Evolutionary conservation across 2,329 filamentous ascomycete species (phyloP).

Genomic region (Sordariomycetes sp.): DNA sequence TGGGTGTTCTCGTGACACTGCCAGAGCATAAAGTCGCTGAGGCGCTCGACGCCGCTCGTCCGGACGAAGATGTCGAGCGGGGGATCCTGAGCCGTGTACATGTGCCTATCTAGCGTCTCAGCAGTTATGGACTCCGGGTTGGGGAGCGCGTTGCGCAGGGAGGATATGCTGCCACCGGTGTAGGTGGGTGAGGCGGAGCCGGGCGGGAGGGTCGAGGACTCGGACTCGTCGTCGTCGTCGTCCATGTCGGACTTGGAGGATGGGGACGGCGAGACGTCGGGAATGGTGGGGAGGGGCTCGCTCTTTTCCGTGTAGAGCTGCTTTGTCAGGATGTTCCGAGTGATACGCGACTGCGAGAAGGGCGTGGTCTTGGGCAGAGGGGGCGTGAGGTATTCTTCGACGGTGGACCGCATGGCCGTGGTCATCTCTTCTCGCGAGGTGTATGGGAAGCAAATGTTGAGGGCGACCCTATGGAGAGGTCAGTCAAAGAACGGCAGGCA

Average conservation of each 20-base stretch:
- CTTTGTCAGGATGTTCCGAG: slow-evolving; percentile 67
- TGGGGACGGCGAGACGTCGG: slow-evolving; percentile 31
- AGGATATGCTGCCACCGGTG: slow-evolving; percentile 15
- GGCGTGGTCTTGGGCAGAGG: slow-evolving; percentile 46
- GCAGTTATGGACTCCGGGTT: slow-evolving; percentile 82
- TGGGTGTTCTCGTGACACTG: slow-evolving; percentile 89
- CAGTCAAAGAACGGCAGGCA: neutral
- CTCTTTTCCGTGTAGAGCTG: slow-evolving; percentile 30
- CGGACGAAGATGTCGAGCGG: slow-evolving; percentile 84
- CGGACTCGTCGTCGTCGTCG: slow-evolving; percentile 42
- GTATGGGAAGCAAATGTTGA: slow-evolving; percentile 98
- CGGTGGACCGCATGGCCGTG: slow-evolving; percentile 73
- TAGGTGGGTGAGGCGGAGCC: slow-evolving; percentile 32
- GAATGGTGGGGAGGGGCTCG: slow-evolving; percentile 34
- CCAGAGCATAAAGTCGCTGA: slow-evolving; percentile 99
- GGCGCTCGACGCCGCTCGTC: slow-evolving; percentile 80
- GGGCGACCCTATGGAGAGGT: slow-evolving; percentile 26
- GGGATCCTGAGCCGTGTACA: slow-evolving; percentile 76
- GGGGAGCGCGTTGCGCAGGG: slow-evolving; percentile 27
- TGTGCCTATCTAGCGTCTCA: slow-evolving; percentile 69
- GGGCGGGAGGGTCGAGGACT: slow-evolving; percentile 44
- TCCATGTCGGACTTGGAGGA: slow-evolving; percentile 31
- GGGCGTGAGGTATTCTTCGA: slow-evolving; percentile 72
- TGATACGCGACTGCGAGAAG: slow-evolving; percentile 81
- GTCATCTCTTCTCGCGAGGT: slow-evolving; percentile 94